Conservation (phyloP, 1,284 basidiomycete genomes). For the Ustilago hordei region DNA sequence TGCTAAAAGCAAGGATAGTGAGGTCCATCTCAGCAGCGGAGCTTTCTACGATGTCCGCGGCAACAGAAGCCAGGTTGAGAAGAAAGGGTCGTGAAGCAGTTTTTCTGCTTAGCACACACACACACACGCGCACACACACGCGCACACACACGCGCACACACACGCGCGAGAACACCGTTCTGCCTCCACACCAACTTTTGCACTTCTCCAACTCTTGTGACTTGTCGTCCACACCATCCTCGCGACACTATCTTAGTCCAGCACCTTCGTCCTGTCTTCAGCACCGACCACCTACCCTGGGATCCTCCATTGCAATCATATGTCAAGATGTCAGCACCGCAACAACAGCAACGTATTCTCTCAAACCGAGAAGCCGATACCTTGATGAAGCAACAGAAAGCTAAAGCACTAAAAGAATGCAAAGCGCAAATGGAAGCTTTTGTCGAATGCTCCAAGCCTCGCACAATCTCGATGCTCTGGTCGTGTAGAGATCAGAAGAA, state of each 20-base stretch:
- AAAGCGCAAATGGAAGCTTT: slow-evolving; percentile 42
- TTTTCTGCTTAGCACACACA: slow-evolving; percentile 5
- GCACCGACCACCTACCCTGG: background rate
- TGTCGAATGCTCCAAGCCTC: slow-evolving; percentile 39
- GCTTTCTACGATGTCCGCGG: background rate
- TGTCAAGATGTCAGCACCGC: slow-evolving; percentile 13
- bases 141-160: background rate
- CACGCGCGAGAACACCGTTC: background rate
- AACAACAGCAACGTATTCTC: slow-evolving; percentile 27
- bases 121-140: too few species aligned
- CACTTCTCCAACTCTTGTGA: background rate
- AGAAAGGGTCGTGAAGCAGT: background rate
- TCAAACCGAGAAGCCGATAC: slow-evolving; percentile 46
- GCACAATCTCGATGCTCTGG: slow-evolving; percentile 47
- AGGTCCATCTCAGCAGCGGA: background rate
- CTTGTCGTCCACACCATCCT: too few species aligned
- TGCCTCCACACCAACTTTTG: slow-evolving; percentile 2
- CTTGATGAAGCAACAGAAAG: slow-evolving; percentile 44
- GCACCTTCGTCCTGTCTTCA: background rate
- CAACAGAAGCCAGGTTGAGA: background rate
- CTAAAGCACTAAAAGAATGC: slow-evolving; percentile 36
- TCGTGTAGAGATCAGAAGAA: slow-evolving; percentile 30
- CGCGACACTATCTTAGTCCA: background rate
- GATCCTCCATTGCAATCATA: background rate
- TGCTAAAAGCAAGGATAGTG: too few species aligned